Conservation (phyloP, 75 land plant genomes). For the Adiantum capillusveneris region DNA sequence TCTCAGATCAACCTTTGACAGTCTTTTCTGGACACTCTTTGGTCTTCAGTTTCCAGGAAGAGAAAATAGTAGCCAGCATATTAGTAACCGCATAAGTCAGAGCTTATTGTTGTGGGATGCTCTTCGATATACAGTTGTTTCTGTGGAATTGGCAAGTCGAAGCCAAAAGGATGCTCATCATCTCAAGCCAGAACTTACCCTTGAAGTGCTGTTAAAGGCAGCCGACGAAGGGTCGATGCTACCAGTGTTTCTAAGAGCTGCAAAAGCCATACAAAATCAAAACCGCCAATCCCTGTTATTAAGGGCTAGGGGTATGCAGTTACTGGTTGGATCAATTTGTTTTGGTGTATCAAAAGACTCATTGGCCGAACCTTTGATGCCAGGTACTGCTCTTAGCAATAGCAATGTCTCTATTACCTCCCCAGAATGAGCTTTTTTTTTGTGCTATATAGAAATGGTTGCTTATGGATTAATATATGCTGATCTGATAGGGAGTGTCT, state of each 20-base stretch:
- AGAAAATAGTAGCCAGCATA: slow-evolving; percentile 14
- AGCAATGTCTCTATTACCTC: too few species aligned
- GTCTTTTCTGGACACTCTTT: slow-evolving; percentile 37
- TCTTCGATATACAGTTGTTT: slow-evolving; percentile 78
- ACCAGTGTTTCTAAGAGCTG: slow-evolving; percentile 45
- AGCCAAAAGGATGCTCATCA: slow-evolving; percentile 20
- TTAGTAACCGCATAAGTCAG: slow-evolving; percentile 40
- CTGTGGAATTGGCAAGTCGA: slow-evolving; percentile 84
- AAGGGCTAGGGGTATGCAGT: slow-evolving; percentile 71
- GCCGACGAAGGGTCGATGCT: slow-evolving; percentile 53
- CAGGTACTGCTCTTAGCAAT: slow-evolving; percentile 27
- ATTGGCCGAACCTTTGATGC: slow-evolving; percentile 14
- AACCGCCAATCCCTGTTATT: slow-evolving; percentile 45
- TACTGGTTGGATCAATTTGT: slow-evolving; percentile 57
- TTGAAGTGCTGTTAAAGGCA: slow-evolving; percentile 40
- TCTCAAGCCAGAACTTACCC: background rate
- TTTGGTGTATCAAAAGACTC: slow-evolving; percentile 40
- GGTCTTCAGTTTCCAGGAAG: slow-evolving; percentile 47
- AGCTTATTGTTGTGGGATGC: slow-evolving; percentile 81
- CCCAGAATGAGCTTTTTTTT: too few species aligned
- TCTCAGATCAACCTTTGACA: slow-evolving; percentile 31
- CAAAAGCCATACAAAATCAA: slow-evolving; percentile 44
- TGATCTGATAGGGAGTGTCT: background rate
- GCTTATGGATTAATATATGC: too few species aligned
- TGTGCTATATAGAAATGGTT: too few species aligned